Evolutionary conservation across 345 rosid genomes (phyloP), one percentile per base, ranked within the genome.

Genomic region (Aquilaria yunnanensis): DNA sequence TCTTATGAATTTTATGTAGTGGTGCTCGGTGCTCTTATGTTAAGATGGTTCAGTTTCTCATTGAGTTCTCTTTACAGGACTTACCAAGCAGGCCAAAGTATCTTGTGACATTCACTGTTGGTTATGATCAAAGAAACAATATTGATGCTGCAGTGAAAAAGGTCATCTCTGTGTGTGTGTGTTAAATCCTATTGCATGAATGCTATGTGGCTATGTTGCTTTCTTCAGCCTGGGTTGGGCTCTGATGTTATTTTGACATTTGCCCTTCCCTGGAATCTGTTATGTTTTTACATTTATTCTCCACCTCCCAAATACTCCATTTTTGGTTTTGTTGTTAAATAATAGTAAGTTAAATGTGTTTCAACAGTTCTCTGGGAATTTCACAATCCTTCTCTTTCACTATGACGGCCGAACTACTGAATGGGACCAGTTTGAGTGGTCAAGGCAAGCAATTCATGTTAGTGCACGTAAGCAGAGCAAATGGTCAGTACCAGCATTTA

Each of bases 401-500:
- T 95, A 95, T 55, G 99, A 95, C 31, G 96, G 97, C 6, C 82
- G 68, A 32, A 85, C 91, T 61, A 82, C 83, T 51, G 97, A 91
- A 72, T 95, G 99, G 99, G 90, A 95, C 65, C 92, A 91, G 67
- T 95, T 82, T 75, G 99, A 95, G 87, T 95, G 99, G 99, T 89
- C 99, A 33, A 87, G 81, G 79, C 72, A 56, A 66, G 99, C 99
- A 57, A 87, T 95, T 67, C 99, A 95, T 73, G 87, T 95, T 67
- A 91, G 96, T 54, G 92, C 45, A 59, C 73, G 67, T 51, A 95
- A 78, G 81, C 99, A 95, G 76, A 89, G 97, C 33, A 95, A 95
- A 78, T 95, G 99, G 99, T 91, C 51, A 81, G 74, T 12, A 37
- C 23, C 23, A 16, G 23, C 23, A 16, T 16, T 0, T 16, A 16